Evolutionary conservation across 129 eudicot species (phyloP).

Genomic region (Artemisia annua): DNA sequence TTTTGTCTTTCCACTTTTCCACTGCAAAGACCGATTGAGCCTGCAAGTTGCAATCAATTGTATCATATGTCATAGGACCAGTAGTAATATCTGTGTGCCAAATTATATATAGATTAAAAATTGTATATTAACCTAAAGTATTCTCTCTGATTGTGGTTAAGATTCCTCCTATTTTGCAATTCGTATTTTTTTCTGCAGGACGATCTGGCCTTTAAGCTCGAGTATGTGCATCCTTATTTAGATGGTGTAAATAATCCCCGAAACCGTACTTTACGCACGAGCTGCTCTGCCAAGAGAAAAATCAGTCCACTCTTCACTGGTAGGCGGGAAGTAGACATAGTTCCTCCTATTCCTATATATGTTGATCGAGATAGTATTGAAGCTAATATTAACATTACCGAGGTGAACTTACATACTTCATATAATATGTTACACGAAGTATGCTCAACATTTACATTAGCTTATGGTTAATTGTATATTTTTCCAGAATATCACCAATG

Average conservation of each 20-base stretch:
- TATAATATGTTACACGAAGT: neutral
- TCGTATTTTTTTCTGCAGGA: constrained; percentile 59
- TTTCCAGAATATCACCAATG: constrained; percentile 71
- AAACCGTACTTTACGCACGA: constrained; percentile 76
- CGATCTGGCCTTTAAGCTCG: constrained; percentile 86
- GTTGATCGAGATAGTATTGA: constrained; percentile 86
- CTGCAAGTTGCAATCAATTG: neutral
- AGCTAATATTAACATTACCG: constrained; percentile 84
- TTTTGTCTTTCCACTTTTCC: neutral
- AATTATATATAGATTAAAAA: neutral
- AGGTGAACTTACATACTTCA: constrained; percentile 43
- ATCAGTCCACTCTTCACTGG: constrained; percentile 95
- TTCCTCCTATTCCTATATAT: constrained; percentile 95
- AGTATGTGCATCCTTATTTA: constrained; percentile 87
- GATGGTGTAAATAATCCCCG: constrained; percentile 74
- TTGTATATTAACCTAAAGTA: neutral
- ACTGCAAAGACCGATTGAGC: neutral
- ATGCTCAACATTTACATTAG: constrained; percentile 2
- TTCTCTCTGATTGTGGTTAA: neutral
- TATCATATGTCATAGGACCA: neutral
- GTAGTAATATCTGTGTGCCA: neutral
- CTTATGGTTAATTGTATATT: neutral
- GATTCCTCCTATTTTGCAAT: neutral
- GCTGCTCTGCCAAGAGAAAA: constrained; percentile 79
- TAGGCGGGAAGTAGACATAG: constrained; percentile 81